Evolutionary conservation across 768 basidiomycete species (phyloP), one percentile per base, ranked within the genome.

Genomic region (Macrolepiota fuliginosa): DNA sequence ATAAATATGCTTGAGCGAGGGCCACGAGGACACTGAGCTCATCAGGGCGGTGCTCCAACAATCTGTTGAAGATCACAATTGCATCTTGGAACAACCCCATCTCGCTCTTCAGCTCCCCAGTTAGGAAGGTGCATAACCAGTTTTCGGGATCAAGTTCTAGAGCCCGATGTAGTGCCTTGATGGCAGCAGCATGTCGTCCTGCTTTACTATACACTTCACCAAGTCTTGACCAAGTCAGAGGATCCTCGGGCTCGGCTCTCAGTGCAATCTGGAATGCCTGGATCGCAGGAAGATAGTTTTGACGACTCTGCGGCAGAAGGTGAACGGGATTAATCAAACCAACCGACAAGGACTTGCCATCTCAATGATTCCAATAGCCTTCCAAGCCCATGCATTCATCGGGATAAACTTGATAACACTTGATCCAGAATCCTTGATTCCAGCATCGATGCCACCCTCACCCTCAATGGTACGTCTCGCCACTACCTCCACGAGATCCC

Each of bases 371-470:
- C 94, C 97, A 37, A 94, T 75, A 22, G 95, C 96, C 74, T 97
- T 98, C 96, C 96, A 99, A 2, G 97, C 97, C 97, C 97, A 99
- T 7, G 89, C 83, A 67, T 96, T 95, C 39, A 85, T 86, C 0
- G 92, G 89, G 46, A 86, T 77, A 70, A 88, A 88, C 66, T 83
- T 77, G 52, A 78, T 76, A 2, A 73, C 74, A 24, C 74, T 76
- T 4, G 69, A 58, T 27, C 69, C 69, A 11, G 68, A 69, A 56
- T 67, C 74, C 65, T 75, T 80, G 53, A 83, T 74, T 12, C 81
- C 88, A 24, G 83, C 37, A 64, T 85, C 82, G 25, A 88, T 68
- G 9, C 91, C 93, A 32, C 94, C 94, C 77, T 98, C 95, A 17
- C 94, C 96, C 50, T 95, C 93, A 62, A 98, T 96, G 0, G 94